Conservation (phyloP, 1,139 yeast genomes). For the Saccharomyces hybrid region DNA sequence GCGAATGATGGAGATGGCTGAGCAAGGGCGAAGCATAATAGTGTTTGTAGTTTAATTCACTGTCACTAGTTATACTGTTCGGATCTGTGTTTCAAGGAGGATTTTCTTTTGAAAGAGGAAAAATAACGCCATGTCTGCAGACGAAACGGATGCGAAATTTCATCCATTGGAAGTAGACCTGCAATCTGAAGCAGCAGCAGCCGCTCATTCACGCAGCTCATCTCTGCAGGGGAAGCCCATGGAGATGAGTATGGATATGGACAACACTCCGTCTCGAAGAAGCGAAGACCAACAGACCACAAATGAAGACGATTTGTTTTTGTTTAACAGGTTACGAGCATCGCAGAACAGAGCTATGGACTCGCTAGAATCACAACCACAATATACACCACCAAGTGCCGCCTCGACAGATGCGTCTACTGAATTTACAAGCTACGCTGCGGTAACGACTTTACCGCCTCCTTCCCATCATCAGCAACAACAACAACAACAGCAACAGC, state of each 20-base stretch:
- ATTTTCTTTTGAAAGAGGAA: background rate
- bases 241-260: background rate
- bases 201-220: background rate
- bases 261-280: background rate
- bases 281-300: background rate
- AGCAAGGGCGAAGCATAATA: background rate
- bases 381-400: background rate
- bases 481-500: background rate
- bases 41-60: background rate
- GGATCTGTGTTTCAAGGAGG: background rate
- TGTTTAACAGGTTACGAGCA: background rate
- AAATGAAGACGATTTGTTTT: background rate
- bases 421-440: background rate
- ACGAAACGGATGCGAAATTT: background rate
- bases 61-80: background rate
- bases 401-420: background rate
- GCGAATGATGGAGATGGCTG: background rate
- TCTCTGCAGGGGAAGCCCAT: background rate
- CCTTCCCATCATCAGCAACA: background rate
- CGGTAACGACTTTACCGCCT: background rate
- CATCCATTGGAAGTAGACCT: background rate
- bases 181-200: background rate
- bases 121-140: background rate
- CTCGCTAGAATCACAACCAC: background rate
- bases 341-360: background rate